Evolutionary conservation across 148 eudicot species (phyloP), one percentile per base, ranked within the genome.

Genomic region (Rhododendron simsii): DNA sequence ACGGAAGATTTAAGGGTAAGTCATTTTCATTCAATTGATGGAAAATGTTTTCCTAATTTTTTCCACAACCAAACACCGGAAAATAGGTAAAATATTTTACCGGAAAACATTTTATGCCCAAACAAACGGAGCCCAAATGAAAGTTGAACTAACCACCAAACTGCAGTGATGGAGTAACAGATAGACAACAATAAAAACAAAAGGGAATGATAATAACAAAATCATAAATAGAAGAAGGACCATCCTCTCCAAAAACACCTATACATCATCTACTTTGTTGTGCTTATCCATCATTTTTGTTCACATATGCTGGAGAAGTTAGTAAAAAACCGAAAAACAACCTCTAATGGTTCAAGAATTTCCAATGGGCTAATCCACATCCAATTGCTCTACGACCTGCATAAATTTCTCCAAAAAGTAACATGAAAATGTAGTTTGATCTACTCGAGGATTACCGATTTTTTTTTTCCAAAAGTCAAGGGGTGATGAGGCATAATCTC

Each of bases 221-320:
- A 33, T 81, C 23, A 59, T 61, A 13, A 82, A 59, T 67, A 82
- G 41, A 37, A 59, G 37, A 26, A 20, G 18, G 23, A 15, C 57
- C 65, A 81, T 44, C 50, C 73, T 67, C 47, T 44, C 84, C 44
- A 61, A 82, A 81, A 48, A 59, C 48, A 59, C 41, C 73, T 82
- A 44, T 82, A 82, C 84, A 82, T 67, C 73, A 82, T 57, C 74
- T 82, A 48, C 61, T 45, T 57, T 51, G 61, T 1, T 26, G 21
- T 15, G 35, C 39, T 13, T 33, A 0, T 80, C 65, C 28, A 41
- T 80, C 83, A 28, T 71, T 71, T 71, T 33, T 71, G 41, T 15
- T 47, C 35, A 47, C 35, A 44, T 77, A 41, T 77, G 50, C 80
- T 7, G 80, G 80, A 41, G 80, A 41, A 77, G 80, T 33, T 15